Evolutionary conservation across 345 rosid genomes (phyloP).

Genomic region (Mercurialis annua): DNA sequence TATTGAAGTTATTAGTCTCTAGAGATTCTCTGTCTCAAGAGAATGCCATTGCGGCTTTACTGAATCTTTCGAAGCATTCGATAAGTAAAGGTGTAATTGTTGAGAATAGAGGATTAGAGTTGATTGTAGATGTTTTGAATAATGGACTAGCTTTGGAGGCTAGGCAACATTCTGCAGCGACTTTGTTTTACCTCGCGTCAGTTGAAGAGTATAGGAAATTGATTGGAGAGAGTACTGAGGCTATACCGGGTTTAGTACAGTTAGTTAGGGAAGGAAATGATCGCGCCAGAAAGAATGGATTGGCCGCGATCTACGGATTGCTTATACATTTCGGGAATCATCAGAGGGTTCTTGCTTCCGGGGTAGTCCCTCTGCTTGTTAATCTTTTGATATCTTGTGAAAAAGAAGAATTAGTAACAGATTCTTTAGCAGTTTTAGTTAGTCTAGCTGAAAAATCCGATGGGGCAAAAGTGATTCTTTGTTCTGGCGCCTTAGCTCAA

Average conservation of each 20-base stretch:
- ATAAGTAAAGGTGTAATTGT: constrained; percentile 46
- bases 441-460: constrained; percentile 60
- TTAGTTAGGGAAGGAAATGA: constrained; percentile 41
- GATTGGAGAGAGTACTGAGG: constrained; percentile 58
- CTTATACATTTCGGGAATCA: constrained; percentile 50
- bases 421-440: constrained; percentile 66
- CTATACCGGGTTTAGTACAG: constrained; percentile 53
- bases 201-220: constrained; percentile 52
- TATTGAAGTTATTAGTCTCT: constrained; percentile 41
- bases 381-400: constrained; percentile 40
- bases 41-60: constrained; percentile 59
- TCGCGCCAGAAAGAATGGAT: constrained; percentile 60
- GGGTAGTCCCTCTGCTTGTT: constrained; percentile 51
- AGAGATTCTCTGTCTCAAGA: constrained; percentile 47
- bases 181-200: constrained; percentile 63
- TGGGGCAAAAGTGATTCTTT: constrained; percentile 52
- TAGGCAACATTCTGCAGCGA: constrained; percentile 67
- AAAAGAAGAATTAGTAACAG: constrained; percentile 45
- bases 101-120: constrained; percentile 48
- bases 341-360: constrained; percentile 53
- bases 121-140: constrained; percentile 44
- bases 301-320: constrained; percentile 65
- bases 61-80: constrained; percentile 67
- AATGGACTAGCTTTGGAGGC: constrained; percentile 51
- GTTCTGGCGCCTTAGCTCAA: constrained; percentile 42